phyloP scores from a whole-genome alignment of 805 yeast species.

The Saturnispora serradocipensis region DNA sequence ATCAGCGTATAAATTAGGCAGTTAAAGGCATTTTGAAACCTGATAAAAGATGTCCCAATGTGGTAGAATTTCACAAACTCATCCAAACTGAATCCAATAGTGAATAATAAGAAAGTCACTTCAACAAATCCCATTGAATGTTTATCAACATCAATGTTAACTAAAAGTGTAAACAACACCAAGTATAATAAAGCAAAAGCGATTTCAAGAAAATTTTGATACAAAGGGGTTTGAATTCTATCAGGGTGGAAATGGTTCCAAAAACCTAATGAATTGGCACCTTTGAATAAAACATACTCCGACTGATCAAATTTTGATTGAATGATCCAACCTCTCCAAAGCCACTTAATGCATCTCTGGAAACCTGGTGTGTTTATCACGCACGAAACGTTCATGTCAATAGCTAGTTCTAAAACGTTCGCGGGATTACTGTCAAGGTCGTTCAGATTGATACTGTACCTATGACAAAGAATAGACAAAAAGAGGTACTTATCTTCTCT shows the following conservation, averaged over 20 bases:
- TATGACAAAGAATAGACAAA: slow-evolving; percentile 66
- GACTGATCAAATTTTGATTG: slow-evolving; percentile 64
- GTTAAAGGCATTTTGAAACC: slow-evolving; percentile 75
- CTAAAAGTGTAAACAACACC: slow-evolving; percentile 49
- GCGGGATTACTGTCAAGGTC: slow-evolving; percentile 53
- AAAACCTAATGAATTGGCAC: slow-evolving; percentile 45
- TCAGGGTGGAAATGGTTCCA: slow-evolving; percentile 68
- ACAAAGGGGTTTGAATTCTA: slow-evolving; percentile 74
- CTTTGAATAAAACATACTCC: slow-evolving; percentile 56
- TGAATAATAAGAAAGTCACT: slow-evolving; percentile 50
- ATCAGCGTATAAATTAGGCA: slow-evolving; percentile 56
- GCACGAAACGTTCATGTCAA: slow-evolving; percentile 71
- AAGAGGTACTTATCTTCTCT: slow-evolving; percentile 53
- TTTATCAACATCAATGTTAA: slow-evolving; percentile 45
- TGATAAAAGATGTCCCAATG: slow-evolving; percentile 62
- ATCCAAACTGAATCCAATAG: slow-evolving; percentile 57
- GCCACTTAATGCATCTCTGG: slow-evolving; percentile 80
- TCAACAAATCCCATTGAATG: slow-evolving; percentile 39
- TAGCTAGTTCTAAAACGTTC: slow-evolving; percentile 78
- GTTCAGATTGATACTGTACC: slow-evolving; percentile 57
- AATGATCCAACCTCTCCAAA: slow-evolving; percentile 90
- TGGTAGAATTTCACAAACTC: slow-evolving; percentile 66
- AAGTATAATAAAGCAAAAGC: slow-evolving; percentile 56
- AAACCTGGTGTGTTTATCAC: slow-evolving; percentile 75
- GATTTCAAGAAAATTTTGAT: slow-evolving; percentile 70